These are phyloP conservation scores for Ganoderma resinaceum DNA, from an alignment of 1,284 basidiomycete genomes.

Conservation along the genomic window DNA sequence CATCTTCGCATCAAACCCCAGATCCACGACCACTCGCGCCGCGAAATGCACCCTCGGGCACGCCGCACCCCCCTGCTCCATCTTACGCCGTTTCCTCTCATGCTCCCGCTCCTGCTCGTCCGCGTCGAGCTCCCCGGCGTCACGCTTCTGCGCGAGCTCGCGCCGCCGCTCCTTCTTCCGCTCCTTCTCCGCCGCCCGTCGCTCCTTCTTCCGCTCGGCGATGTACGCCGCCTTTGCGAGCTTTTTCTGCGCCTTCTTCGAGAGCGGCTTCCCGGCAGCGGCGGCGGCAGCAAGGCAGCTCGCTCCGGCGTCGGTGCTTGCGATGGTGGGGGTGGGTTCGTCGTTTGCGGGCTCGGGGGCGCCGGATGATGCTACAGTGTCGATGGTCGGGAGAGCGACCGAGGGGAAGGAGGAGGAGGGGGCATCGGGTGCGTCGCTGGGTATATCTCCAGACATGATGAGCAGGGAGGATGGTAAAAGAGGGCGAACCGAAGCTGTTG, in stretches of 20 bases:
- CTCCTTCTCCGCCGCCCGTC: conserved; percentile 78
- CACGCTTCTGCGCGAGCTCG: conserved; percentile 58
- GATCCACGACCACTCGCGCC: conserved; percentile 86
- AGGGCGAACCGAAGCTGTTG: neutral
- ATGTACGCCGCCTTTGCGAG: conserved; percentile 71
- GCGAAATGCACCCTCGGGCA: conserved; percentile 57
- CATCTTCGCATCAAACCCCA: conserved; percentile 97
- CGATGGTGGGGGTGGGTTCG: neutral
- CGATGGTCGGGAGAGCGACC: no score
- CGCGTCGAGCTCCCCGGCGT: conserved; percentile 59
- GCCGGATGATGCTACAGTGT: no score
- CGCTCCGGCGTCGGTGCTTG: neutral
- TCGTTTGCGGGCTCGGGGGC: neutral
- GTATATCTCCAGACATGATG: neutral
- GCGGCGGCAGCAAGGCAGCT: neutral
- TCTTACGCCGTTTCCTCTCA: conserved; percentile 51
- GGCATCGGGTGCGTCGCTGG: neutral
- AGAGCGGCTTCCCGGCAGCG: conserved; percentile 48
- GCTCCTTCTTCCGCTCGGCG: conserved; percentile 76
- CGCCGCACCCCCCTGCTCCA: conserved; percentile 35
- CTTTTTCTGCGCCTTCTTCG: conserved; percentile 86
- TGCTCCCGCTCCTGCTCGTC: conserved; percentile 45
- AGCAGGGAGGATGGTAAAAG: neutral
- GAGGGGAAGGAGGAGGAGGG: neutral
- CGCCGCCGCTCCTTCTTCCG: conserved; percentile 73